Evolutionary conservation across 2,329 filamentous ascomycete species (phyloP).

Genomic region (Penicillium brevicompactum): DNA sequence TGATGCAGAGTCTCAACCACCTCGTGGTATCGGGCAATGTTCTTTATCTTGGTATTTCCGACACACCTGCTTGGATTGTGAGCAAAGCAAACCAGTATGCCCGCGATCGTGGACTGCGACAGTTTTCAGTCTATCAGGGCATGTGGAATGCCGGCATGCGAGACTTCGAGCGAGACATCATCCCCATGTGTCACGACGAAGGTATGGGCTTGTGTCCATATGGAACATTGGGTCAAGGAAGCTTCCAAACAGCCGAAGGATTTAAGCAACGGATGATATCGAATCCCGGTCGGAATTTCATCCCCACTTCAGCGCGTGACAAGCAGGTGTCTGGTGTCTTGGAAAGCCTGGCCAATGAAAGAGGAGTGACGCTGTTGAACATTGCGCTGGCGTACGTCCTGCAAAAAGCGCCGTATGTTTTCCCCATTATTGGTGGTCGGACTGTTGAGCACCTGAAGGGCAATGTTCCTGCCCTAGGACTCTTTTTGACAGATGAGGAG

Average conservation of each 20-base stretch:
- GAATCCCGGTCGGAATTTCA: slow-evolving; percentile 24
- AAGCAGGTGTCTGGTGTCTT: slow-evolving; percentile 17
- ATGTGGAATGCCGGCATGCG: slow-evolving; percentile 62
- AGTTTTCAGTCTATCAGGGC: slow-evolving; percentile 71
- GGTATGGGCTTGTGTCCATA: slow-evolving; percentile 64
- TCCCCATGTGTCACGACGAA: slow-evolving; percentile 65
- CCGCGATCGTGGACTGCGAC: slow-evolving; percentile 67
- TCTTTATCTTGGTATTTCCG: slow-evolving; percentile 67
- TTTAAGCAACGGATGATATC: slow-evolving; percentile 29
- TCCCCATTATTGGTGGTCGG: slow-evolving; percentile 55
- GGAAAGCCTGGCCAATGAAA: slow-evolving; percentile 19
- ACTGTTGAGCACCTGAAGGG: slow-evolving; percentile 54
- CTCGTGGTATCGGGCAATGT: slow-evolving; percentile 65
- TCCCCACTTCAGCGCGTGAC: slow-evolving; percentile 13
- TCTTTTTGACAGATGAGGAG: slow-evolving; percentile 55
- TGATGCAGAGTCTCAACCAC: slow-evolving; percentile 69
- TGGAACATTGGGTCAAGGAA: slow-evolving; percentile 53
- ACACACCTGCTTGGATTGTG: slow-evolving; percentile 68
- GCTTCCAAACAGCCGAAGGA: slow-evolving; percentile 47
- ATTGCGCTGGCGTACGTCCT: slow-evolving; percentile 55
- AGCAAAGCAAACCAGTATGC: slow-evolving; percentile 60
- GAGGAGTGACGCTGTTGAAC: slow-evolving; percentile 9
- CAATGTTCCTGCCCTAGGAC: slow-evolving; percentile 56
- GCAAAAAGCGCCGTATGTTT: slow-evolving; percentile 55
- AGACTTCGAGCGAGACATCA: slow-evolving; percentile 70